Evolutionary conservation across 352 stramenopile genomes (phyloP), one percentile per base, ranked within the genome.

Genomic region (Elongisporangium prolatum): DNA sequence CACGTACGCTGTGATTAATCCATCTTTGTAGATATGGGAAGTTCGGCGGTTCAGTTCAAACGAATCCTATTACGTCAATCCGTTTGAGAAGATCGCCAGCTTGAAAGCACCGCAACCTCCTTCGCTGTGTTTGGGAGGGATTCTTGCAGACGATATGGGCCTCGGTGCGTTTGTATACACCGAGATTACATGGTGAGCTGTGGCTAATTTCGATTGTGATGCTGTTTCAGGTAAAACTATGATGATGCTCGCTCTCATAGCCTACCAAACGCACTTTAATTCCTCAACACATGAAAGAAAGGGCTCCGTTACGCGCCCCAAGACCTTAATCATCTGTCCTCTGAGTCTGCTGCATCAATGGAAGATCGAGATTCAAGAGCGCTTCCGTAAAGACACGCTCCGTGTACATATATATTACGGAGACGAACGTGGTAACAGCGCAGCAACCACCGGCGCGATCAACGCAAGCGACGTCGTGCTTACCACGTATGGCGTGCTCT

Each of bases 131-230:
- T 65, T 77, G 9, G 88, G 88, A 21, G 90, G 90, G 18, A 96
- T 97, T 59, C 65, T 97, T 17, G 88, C 87, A 2, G 90, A 97
- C 40, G 90, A 97, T 53, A 96, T 96, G 89, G 90, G 90, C 52
- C 91, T 97, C 77, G 90, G 89, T 75, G 80, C 60, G 66, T 65
- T 28, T 34, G 21, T 55, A 13, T 13, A n/a, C n/a, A n/a, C n/a
- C n/a, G n/a, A n/a, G n/a, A n/a, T n/a, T n/a, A n/a, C n/a, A n/a
- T n/a, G n/a, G n/a, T n/a, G n/a, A n/a, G n/a, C n/a, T n/a, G n/a
- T n/a, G n/a, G n/a, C n/a, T n/a, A n/a, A n/a, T n/a, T n/a, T n/a
- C n/a, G n/a, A n/a, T n/a, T n/a, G n/a, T n/a, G n/a, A n/a, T n/a
- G n/a, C 44, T 37, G 50, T 34, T 50, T 37, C 37, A 86, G 72